Evolutionary conservation across 208 protist genomes (phyloP), one percentile per base, ranked within the genome.

Genomic region (Crithidia sp.): DNA sequence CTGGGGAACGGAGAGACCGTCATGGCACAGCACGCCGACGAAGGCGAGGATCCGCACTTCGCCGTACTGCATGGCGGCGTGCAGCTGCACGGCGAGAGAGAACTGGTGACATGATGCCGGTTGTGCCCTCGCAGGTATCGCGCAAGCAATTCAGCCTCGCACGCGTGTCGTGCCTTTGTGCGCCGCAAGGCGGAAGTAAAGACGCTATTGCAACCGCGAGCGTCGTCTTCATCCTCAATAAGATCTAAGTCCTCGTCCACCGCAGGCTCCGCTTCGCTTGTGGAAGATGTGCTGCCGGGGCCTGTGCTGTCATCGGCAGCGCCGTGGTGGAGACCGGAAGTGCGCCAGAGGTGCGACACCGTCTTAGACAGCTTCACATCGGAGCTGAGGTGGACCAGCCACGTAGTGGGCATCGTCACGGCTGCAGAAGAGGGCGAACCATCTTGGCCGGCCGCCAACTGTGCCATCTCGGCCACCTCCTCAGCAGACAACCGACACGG

Each of bases 1-100:
- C 66, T 64, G 12, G 77, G 77, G 17, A 88, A 72, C 36, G 66
- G 56, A 16, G 83, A 84, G 43, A 80, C 62, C 3, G 28, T 28
- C 6, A 43, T 43, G 7, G 45, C 45, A 13, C 7, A 49, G 45
- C 45, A 2, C 45, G 45, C 5, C 40, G 40, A 14, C 19, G 45
- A n/a, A 6, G 53, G 4, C 7, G 40, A 19, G 57, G 10, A 28
- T 1, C 28, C 28, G 28, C 28, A 28, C 28, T 28, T 1, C 28
- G 28, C 28, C 28, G 28, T 28, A 28, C 28, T 28, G 28, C 28
- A 1, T 28, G 28, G 1, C 28, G 1, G 28, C 28, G 28, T 28
- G 28, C 28, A 28, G 28, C 28, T 28, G 28, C 28, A 28, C 28
- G 28, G 28, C 1, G 28, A 28, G 28, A 28, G 28, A 28, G 28